A percentile compares a stretch with the other conserved stretches of the same genome.
Evolutionary conservation across 495 filamentous ascomycete species (phyloP).

Genomic region (Penicillium salamii): DNA sequence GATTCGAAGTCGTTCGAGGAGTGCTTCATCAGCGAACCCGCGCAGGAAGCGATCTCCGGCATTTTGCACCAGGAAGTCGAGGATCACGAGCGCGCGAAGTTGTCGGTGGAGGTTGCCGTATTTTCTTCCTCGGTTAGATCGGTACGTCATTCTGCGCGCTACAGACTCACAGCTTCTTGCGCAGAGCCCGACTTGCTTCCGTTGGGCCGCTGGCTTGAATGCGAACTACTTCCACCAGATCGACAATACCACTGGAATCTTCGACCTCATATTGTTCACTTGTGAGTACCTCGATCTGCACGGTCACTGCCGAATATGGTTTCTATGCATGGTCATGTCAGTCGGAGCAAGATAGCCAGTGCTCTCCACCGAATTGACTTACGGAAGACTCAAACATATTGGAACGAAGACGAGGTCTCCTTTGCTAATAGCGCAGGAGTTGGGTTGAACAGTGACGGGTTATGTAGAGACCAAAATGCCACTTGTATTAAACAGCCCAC

Average conservation of each 20-base stretch:
- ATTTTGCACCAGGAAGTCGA: slow-evolving; percentile 94
- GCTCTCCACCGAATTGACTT: slow-evolving; percentile 14
- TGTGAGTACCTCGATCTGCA: slow-evolving; percentile 88
- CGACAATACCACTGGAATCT: slow-evolving; percentile 86
- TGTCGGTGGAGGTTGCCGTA: slow-evolving; percentile 93
- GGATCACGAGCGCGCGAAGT: slow-evolving; percentile 81
- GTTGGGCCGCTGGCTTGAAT: slow-evolving; percentile 84
- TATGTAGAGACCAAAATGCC: not conserved
- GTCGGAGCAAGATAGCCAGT: not conserved
- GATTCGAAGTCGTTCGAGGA: slow-evolving; percentile 88
- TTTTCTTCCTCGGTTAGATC: slow-evolving; percentile 54
- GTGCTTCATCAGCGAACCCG: slow-evolving; percentile 82
- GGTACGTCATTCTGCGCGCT: slow-evolving; percentile 4
- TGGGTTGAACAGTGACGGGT: not conserved
- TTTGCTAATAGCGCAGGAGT: not conserved
- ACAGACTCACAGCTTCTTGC: slow-evolving; percentile 83
- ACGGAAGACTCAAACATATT: slow-evolving; percentile 43
- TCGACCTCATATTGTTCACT: slow-evolving; percentile 87
- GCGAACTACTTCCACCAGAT: slow-evolving; percentile 89
- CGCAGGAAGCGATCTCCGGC: slow-evolving; percentile 86
- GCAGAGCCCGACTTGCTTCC: slow-evolving; percentile 86
- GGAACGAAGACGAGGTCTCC: not conserved
- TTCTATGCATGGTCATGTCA: slow-evolving; percentile 51
- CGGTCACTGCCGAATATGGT: slow-evolving; percentile 90
- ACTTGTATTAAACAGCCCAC: not conserved